Evolutionary conservation across 2,329 filamentous ascomycete species (phyloP).

Genomic region (Dryadomyces quercivorus): DNA sequence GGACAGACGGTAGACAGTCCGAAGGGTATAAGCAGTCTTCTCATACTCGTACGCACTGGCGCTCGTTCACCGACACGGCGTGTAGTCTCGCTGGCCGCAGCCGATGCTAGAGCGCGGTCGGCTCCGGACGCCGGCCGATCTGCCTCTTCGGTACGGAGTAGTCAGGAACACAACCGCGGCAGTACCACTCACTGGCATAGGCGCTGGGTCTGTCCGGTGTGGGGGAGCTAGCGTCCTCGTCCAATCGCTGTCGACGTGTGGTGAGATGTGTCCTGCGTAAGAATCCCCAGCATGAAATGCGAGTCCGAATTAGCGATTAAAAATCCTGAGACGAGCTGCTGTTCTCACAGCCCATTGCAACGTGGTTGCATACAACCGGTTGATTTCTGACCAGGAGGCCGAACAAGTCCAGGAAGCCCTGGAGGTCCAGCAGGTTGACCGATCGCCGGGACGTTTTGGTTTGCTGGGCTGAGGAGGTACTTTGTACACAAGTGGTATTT

Average conservation of each 20-base stretch:
- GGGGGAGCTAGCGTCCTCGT: background rate
- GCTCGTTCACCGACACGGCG: too few relatives aligned
- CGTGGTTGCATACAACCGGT: background rate
- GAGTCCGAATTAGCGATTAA: background rate
- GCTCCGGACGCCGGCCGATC: background rate
- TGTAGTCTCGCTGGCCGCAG: background rate
- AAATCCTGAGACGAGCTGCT: background rate
- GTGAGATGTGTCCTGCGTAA: background rate
- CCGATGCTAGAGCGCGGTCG: background rate
- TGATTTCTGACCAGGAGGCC: background rate
- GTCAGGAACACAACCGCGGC: background rate
- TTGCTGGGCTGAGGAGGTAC: too few relatives aligned
- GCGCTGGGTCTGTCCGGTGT: background rate
- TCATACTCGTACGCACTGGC: too few relatives aligned
- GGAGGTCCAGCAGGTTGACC: background rate
- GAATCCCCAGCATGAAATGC: background rate
- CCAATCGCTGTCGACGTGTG: background rate
- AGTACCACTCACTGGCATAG: background rate
- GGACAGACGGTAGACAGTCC: too few relatives aligned
- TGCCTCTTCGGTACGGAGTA: background rate
- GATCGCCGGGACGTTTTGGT: too few relatives aligned
- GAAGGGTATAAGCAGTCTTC: too few relatives aligned
- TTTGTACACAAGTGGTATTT: too few relatives aligned
- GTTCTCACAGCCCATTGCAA: background rate
- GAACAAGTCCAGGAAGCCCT: background rate